Evolutionary conservation across 768 basidiomycete genomes (phyloP), one percentile per base, ranked within the genome.

Genomic region (Cytidiella melzeri): DNA sequence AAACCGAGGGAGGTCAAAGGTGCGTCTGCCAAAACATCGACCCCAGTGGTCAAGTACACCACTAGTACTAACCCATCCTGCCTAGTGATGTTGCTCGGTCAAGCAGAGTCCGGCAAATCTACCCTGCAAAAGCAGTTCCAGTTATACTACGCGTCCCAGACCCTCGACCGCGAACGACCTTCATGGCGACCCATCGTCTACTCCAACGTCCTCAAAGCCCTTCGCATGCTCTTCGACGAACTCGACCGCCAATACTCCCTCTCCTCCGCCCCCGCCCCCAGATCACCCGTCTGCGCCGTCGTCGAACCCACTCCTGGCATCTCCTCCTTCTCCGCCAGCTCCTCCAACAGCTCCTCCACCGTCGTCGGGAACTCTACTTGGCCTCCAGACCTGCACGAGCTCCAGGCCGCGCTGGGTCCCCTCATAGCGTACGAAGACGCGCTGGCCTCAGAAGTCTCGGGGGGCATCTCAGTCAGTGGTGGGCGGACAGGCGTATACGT

Each of bases 111-210:
- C 7, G 87, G 87, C 30, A 92, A 92, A 66, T 88, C 87, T 2
- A 91, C 89, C 2, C 73, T 91, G 11, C 85, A 84, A 60, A 90
- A 90, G 60, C 87, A 91, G 64, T 87, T 91, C 59, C 87, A 91
- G 60, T 73, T 90, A 1, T 84, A 81, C 66, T 88, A 89, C 58
- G 81, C 87, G 6, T 81, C 64, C 6, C 56, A 59, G 43, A 60
- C 63, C 21, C 58, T 73, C 44, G 72, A 72, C 51, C 54, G 55
- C 23, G 71, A 74, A 53, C 66, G 69, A 7, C 65, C 68, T 4
- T 63, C 67, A 24, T 74, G 73, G 73, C 64, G 70, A 20, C 69
- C 70, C 23, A 69, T 74, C 55, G 71, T 74, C 52, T 71, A 70
- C 58, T 69, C 73, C 60, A 74, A 74, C 58, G 60, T 73, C 55